Base-by-base conservation (phyloP, 306 rosid species). In the Vigna radiata region DNA sequence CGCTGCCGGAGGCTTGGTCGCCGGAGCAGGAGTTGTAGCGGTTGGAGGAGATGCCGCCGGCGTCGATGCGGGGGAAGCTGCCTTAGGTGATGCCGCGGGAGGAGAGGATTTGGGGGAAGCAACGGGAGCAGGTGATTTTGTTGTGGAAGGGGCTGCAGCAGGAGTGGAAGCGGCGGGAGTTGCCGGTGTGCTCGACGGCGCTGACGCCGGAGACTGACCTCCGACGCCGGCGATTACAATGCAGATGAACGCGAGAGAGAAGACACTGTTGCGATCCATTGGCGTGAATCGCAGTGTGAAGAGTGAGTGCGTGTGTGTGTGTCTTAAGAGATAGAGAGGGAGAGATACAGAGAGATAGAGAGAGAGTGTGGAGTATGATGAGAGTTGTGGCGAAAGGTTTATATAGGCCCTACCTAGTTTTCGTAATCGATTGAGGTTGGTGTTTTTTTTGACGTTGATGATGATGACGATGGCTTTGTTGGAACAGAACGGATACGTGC, bases 141-240 rank as follows among this genome's bases (percentile, higher is more conserved):
- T 83, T 29, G 79, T 88, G 2, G 91, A 43, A 9, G 96, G 96
- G 2, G 97, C 76, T 33, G 55, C 56, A 1, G 85, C 78, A 0
- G 92, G 86, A 37, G 89, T 47, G 10, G 82, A 4, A 0, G 77
- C 81, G 29, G 78, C 63, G 0, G 96, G 89, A 3, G 90, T 77
- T 0, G 82, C 64, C 0, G 91, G 89, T 1, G 88, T 29, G 4
- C 43, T 84, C 0, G 92, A 21, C 1, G 98, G 98, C 0, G 98
- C 74, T 0, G 93, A 53, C 0, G 89, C 85, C 8, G 98, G 98
- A 4, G 97, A 81, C 43, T 91, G 93, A 27, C 91, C 98, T 55
- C 97, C 96, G 77, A 90, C 97, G 11, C 88, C 88, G 75, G 94
- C 87, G 41, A 89, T 73, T 9, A 91, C 82, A 85, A 88, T 85